These are phyloP conservation scores for Aspergillus funiculosus DNA, from an alignment of 495 filamentous ascomycete genomes.

Conservation along the genomic window DNA sequence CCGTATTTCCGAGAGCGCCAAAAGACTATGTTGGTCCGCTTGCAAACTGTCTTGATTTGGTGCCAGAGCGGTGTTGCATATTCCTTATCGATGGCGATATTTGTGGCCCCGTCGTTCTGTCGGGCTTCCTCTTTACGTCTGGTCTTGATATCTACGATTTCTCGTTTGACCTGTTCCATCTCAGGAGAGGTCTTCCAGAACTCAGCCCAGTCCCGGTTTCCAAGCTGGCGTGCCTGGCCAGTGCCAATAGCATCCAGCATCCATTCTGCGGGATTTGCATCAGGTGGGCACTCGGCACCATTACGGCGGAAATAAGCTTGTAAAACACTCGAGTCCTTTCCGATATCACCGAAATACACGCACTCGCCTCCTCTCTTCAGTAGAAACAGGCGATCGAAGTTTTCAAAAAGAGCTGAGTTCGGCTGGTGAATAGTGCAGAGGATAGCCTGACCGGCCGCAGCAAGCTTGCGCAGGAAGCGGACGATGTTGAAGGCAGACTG, in stretches of 20 bases:
- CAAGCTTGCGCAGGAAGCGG: constrained; percentile 59
- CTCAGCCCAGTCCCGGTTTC: constrained; percentile 54
- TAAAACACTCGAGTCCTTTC: constrained; percentile 44
- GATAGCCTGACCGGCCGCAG: constrained; percentile 64
- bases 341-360: constrained; percentile 66
- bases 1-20: constrained; percentile 61
- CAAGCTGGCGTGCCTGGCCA: constrained; percentile 39
- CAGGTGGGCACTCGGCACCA: constrained; percentile 65
- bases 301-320: constrained; percentile 74
- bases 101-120: constrained; percentile 42
- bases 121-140: constrained; percentile 44
- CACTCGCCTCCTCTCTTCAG: constrained; percentile 64
- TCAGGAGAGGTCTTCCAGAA: constrained; percentile 60
- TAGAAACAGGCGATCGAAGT: constrained; percentile 67
- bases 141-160: constrained; percentile 63
- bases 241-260: constrained; percentile 81
- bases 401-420: constrained; percentile 62
- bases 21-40: constrained; percentile 53
- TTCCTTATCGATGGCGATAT: constrained; percentile 38
- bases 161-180: constrained; percentile 53
- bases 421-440: constrained; percentile 77
- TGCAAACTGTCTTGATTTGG: constrained; percentile 52
- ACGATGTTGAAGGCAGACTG: constrained; percentile 60
- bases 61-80: constrained; percentile 55
- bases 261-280: constrained; percentile 85